These are phyloP conservation scores for Starmera quercuum DNA, from an alignment of 805 yeast genomes.

Conservation along the genomic window DNA sequence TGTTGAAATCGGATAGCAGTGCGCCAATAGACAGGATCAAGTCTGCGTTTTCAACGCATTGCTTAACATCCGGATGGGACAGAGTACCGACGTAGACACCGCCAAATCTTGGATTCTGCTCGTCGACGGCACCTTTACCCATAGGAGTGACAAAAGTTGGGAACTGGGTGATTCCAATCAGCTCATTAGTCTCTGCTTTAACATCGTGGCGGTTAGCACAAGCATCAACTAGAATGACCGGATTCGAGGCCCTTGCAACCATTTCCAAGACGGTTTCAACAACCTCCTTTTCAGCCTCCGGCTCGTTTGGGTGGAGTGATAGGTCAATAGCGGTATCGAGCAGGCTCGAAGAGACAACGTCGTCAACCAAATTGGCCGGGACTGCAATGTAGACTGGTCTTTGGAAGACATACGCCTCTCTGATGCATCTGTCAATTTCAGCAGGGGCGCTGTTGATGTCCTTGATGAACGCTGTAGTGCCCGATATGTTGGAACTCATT, in stretches of 20 bases:
- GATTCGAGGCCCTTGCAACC: conserved; percentile 54
- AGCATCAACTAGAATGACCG: conserved; percentile 77
- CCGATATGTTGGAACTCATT: conserved; percentile 70
- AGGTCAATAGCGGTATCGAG: conserved; percentile 63
- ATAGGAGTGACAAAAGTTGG: conserved; percentile 83
- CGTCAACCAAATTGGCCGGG: conserved; percentile 76
- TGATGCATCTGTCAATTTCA: conserved; percentile 66
- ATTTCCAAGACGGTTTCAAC: conserved; percentile 42
- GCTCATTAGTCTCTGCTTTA: conserved; percentile 49
- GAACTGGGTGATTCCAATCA: conserved; percentile 64
- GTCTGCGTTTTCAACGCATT: conserved; percentile 67
- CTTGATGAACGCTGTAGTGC: conserved; percentile 55
- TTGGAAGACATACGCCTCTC: conserved; percentile 62
- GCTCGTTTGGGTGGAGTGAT: conserved; percentile 47
- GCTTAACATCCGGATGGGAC: conserved; percentile 64
- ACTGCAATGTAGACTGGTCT: conserved; percentile 79
- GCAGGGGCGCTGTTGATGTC: conserved; percentile 60
- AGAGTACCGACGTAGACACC: conserved; percentile 86
- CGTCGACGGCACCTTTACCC: conserved; percentile 81
- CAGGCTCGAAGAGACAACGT: conserved; percentile 45
- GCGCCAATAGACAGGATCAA: conserved; percentile 76
- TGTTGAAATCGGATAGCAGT: conserved; percentile 79
- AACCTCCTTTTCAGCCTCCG: conserved; percentile 57
- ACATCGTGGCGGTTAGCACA: conserved; percentile 78
- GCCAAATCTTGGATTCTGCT: conserved; percentile 63